These are phyloP conservation scores for Fonsecaea pugnacius DNA, from an alignment of 2,329 filamentous ascomycete species.

Conservation along the genomic window DNA sequence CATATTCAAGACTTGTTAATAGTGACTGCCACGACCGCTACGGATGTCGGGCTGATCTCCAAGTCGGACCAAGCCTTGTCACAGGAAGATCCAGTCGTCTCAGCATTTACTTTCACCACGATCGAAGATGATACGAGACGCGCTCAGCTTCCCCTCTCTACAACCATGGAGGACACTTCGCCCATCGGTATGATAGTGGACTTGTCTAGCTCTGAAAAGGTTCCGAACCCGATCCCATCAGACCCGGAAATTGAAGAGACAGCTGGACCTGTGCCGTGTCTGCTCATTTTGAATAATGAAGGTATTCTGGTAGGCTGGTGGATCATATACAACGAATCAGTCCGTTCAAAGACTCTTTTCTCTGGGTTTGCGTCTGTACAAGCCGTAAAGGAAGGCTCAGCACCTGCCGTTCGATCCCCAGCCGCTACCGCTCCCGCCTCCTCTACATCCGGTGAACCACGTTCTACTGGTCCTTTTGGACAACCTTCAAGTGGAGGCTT, in stretches of 20 bases:
- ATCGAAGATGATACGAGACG: constrained; percentile 74
- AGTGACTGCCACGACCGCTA: constrained; percentile 76
- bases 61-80: constrained; percentile 72
- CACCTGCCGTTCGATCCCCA: constrained; percentile 1
- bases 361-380: constrained; percentile 62
- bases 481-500: constrained; percentile 40
- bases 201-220: constrained; percentile 78
- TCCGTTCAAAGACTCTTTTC: constrained; percentile 74
- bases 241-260: constrained; percentile 80
- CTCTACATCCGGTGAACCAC: constrained; percentile 19
- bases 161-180: constrained; percentile 69
- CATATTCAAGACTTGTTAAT: constrained; percentile 80
- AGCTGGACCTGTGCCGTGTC: constrained; percentile 76
- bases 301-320: constrained; percentile 87
- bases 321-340: constrained; percentile 86
- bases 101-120: constrained; percentile 74
- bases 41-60: constrained; percentile 78
- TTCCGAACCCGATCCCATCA: constrained; percentile 74
- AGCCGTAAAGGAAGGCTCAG: constrained; percentile 11
- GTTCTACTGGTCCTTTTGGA: constrained; percentile 43
- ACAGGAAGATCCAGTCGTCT: constrained; percentile 63
- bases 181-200: constrained; percentile 81
- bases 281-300: constrained; percentile 86
- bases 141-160: constrained; percentile 74
- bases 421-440: constrained; percentile 18